phyloP scores from a whole-genome alignment of 2,329 filamentous ascomycete species.

The Fusarium sp. region DNA sequence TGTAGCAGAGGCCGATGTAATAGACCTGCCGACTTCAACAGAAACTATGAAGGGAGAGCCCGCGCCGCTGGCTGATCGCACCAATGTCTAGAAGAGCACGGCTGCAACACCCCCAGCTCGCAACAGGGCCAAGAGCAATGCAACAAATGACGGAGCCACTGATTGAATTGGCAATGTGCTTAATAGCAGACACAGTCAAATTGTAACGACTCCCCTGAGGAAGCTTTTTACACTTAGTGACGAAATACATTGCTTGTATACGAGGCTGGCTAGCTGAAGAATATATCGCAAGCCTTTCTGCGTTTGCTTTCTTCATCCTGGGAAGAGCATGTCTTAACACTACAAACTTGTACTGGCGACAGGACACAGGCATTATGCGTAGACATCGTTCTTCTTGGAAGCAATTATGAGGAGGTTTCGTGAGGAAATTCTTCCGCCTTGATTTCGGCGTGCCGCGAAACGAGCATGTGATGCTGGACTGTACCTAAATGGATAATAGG shows the following conservation, averaged over 20 bases:
- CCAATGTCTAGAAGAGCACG: conserved; percentile 18
- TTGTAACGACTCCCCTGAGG: too few species aligned
- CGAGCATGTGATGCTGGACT: background rate
- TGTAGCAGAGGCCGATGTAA: conserved; percentile 9
- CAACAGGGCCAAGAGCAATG: background rate
- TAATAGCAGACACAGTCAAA: too few species aligned
- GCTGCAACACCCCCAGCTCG: background rate
- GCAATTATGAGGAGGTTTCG: background rate
- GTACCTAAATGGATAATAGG: background rate
- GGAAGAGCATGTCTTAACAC: background rate
- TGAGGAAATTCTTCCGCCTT: background rate
- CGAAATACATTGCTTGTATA: too few species aligned
- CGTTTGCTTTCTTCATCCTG: background rate
- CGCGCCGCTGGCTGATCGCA: conserved; percentile 19
- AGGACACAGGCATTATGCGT: background rate
- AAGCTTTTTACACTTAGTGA: background rate
- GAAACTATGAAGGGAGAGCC: conserved; percentile 25
- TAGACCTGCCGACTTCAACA: conserved; percentile 23
- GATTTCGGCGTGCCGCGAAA: background rate
- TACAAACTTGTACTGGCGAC: background rate
- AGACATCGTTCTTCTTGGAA: background rate
- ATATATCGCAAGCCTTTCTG: background rate
- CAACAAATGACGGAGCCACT: background rate
- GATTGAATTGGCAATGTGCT: background rate
- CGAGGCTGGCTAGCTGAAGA: background rate